Conservation (phyloP, 352 stramenopile species). For the Pseudoperonospora humuli region DNA sequence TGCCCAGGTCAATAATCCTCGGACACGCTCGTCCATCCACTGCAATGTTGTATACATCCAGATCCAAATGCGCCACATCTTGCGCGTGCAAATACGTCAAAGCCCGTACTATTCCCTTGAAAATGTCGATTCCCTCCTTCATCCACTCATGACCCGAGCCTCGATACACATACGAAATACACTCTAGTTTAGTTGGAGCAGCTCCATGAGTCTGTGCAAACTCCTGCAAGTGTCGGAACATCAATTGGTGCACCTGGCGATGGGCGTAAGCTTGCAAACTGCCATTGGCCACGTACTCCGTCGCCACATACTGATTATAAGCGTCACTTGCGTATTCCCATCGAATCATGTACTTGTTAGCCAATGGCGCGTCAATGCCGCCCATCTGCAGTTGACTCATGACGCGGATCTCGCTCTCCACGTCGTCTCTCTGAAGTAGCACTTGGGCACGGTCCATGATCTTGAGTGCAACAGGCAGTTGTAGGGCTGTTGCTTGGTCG, state of each 20-base stretch:
- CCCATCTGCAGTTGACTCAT: conserved; percentile 73
- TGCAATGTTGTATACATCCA: conserved; percentile 83
- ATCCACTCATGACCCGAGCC: conserved; percentile 71
- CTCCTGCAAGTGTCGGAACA: conserved; percentile 61
- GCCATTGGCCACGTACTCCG: conserved; percentile 74
- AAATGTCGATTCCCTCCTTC: conserved; percentile 56
- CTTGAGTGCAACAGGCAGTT: conserved; percentile 69
- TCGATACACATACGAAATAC: conserved; percentile 71
- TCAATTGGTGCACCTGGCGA: conserved; percentile 55
- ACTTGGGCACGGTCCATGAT: conserved; percentile 73
- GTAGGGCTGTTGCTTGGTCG: conserved; percentile 31
- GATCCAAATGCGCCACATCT: conserved; percentile 66
- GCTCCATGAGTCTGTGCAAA: conserved; percentile 53
- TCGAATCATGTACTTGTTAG: conserved; percentile 64
- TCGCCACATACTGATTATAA: conserved; percentile 79
- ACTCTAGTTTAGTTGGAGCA: conserved; percentile 68
- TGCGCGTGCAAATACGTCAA: conserved; percentile 79
- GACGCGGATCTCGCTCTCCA: conserved; percentile 72
- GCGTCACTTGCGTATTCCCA: conserved; percentile 67
- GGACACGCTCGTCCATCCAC: conserved; percentile 46
- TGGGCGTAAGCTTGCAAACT: conserved; percentile 68
- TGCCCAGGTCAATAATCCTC: conserved; percentile 77
- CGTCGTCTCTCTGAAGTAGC: conserved; percentile 65
- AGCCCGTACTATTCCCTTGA: conserved; percentile 52
- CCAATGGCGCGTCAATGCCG: conserved; percentile 62